Base-by-base conservation (phyloP, 306 rosid genomes). In the Datisca glomerata region DNA sequence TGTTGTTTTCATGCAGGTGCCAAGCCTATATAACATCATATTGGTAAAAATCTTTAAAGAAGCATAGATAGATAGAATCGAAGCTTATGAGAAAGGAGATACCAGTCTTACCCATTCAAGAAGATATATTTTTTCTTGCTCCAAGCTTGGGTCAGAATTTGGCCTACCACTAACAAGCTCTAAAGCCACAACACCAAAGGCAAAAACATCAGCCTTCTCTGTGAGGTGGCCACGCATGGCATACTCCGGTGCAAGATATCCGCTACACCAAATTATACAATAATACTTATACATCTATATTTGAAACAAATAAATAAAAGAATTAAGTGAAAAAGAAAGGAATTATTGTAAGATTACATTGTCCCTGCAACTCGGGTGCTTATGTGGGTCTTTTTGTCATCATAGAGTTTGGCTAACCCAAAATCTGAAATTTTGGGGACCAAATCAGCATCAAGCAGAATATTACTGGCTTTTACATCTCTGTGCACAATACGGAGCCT, bases 171-270 rank as follows among this genome's bases (percentile, higher is more conserved):
- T 73, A 8, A 81, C 67, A 19, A 73, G 47, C 59, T 86, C 96
- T 3, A 78, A 60, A 59, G 79, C 92, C 59, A 86, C 78, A 51
- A 86, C 92, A 4, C 96, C 92, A 50, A 86, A 81, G 32, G 94
- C 79, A 68, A 81, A 86, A 14, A 82, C 84, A 45, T 81, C 82
- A 0, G 80, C 86, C 65, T 86, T 86, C 69, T 78, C 92, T 1
- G 86, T 86, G 8, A 81, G 79, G 69, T 71, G 84, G 40, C 96
- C 94, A 19, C 79, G 76, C 94, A 86, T 68, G 48, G 96, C 93
- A 41, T 75, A 86, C 43, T 81, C 86, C n/a, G 86, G 94, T 45
- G 86, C 91, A 67, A 81, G 86, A 61, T 81, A 86, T 39, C 92
- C 96, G 24, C 94, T 86, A 31, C 47, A 78, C n/a, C n/a, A n/a